These are phyloP conservation scores for Tulasnella sp. DNA, from an alignment of 768 basidiomycete species.

Conservation along the genomic window DNA sequence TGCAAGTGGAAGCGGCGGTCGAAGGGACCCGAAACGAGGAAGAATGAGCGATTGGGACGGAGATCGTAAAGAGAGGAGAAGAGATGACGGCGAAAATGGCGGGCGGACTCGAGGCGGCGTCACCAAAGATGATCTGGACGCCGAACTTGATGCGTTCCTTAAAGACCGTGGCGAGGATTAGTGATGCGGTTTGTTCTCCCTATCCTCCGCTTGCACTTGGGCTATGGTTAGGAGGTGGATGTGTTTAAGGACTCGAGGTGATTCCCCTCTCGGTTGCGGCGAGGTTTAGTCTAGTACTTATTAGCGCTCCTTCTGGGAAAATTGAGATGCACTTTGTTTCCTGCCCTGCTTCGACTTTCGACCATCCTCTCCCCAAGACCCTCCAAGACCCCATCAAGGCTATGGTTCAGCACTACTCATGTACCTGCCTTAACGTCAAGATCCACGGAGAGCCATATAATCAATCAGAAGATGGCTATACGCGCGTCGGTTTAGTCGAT, in stretches of 20 bases:
- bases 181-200: background rate
- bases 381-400: background rate
- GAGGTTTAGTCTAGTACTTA: background rate
- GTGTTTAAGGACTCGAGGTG: background rate
- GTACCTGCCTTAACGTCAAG: constrained; percentile 1
- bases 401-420: background rate
- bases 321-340: background rate
- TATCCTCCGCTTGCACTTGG: background rate
- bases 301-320: background rate
- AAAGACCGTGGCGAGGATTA: background rate
- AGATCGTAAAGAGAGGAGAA: constrained; percentile 8
- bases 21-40: constrained; percentile 7
- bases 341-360: background rate
- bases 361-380: background rate
- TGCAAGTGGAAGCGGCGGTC: constrained; percentile 12
- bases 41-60: constrained; percentile 12
- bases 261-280: background rate
- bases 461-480: background rate
- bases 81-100: constrained; percentile 28
- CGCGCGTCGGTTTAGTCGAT: background rate
- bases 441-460: background rate
- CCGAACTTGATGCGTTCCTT: constrained; percentile 67
- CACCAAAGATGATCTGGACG: constrained; percentile 61
- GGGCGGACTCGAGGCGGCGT: constrained; percentile 38
- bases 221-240: background rate